Percentiles rank a stretch among this genome's conserved stretches.
Evolutionary conservation across 805 yeast species (phyloP).

Genomic region (Zygosaccharomyces kombuchaensis): DNA sequence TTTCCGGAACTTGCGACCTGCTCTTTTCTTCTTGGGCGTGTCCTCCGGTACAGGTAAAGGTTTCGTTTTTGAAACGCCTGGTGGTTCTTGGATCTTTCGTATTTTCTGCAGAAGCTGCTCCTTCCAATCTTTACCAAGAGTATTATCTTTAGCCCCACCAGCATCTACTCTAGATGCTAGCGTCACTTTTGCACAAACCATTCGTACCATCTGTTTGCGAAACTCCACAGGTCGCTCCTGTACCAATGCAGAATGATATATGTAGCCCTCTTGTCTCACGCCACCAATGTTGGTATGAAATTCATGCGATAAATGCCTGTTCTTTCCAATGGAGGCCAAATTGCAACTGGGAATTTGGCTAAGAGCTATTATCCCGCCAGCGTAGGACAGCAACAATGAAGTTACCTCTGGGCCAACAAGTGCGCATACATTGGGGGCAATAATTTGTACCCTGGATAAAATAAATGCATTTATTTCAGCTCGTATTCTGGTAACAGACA

Average conservation of each 20-base stretch:
- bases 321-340: slow-evolving; percentile 67
- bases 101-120: slow-evolving; percentile 59
- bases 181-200: slow-evolving; percentile 71
- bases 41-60: slow-evolving; percentile 74
- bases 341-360: slow-evolving; percentile 79
- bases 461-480: slow-evolving; percentile 48
- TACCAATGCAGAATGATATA: slow-evolving; percentile 57
- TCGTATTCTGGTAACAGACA: slow-evolving; percentile 2
- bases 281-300: slow-evolving; percentile 38
- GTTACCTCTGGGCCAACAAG: slow-evolving; percentile 70
- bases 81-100: slow-evolving; percentile 72
- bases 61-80: slow-evolving; percentile 56
- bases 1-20: slow-evolving; percentile 77
- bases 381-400: slow-evolving; percentile 62
- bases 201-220: slow-evolving; percentile 67
- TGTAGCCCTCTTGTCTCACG: slow-evolving; percentile 61
- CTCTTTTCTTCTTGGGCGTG: slow-evolving; percentile 73
- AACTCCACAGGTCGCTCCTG: slow-evolving; percentile 54
- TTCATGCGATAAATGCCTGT: slow-evolving; percentile 35
- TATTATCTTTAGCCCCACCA: slow-evolving; percentile 43
- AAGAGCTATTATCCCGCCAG: slow-evolving; percentile 65
- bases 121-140: slow-evolving; percentile 54
- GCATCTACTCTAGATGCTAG: slow-evolving; percentile 82
- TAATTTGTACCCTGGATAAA: slow-evolving; percentile 47
- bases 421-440: slow-evolving; percentile 78